Evolutionary conservation across 768 basidiomycete genomes (phyloP), one percentile per base, ranked within the genome.

Genomic region (Mrakia frigida): DNA sequence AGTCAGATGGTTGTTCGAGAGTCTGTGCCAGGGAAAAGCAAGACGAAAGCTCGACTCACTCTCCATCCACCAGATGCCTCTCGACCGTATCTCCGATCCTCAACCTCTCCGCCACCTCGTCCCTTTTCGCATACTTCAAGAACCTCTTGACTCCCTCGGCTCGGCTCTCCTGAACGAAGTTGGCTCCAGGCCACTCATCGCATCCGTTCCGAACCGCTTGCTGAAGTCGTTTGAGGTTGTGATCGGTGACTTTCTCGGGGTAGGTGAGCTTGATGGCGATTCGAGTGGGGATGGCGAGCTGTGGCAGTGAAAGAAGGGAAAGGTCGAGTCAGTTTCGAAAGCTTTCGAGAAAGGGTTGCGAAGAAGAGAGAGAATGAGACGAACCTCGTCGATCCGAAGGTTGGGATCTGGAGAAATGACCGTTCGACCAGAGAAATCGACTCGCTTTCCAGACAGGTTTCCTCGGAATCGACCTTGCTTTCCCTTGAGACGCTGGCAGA

Each of bases 321-420:
- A 23, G n/a, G n/a, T 33, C n/a, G 39, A 50, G 25, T 39, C 25
- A 60, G 39, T 3, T 37, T 33, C 43, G n/a, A 59, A 31, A 37
- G n/a, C 6, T 7, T n/a, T 6, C 7, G 33, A 31, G 6, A 6
- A 69, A n/a, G 10, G 46, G 39, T 31, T 6, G 4, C 50, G 41
- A 41, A 74, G 6, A 31, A 21, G 1, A 2, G 50, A 23, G 21
- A 35, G 60, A 33, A 65, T 14, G 67, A 46, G 25, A 76, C 81
- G 70, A 56, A 84, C 94, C 85, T 99, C 96, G 82, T 99, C 97
- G 81, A 99, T 97, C 70, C 93, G 90, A 79, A 99, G 85, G 82
- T 98, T 99, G n/a, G 97, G 97, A 83, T 99, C 97, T 0, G 97
- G 97, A 1, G 94, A 96, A 81, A 99, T 99, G 83, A 99, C 97